Base-by-base conservation (phyloP, 345 rosid genomes). In the Ceriops tagal region DNA sequence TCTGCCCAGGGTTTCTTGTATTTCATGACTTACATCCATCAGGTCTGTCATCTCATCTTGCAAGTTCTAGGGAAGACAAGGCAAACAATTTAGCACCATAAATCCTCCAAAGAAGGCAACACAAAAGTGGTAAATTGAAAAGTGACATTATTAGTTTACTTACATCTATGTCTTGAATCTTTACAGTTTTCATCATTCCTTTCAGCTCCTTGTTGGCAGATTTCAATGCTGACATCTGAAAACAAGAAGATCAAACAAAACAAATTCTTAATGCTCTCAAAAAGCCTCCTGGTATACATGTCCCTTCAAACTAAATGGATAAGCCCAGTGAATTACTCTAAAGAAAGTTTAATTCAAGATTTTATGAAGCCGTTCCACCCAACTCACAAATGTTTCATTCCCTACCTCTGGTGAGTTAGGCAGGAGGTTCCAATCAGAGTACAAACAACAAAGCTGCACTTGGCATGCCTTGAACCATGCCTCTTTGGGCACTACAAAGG, bases 31-130 rank as follows among this genome's bases (percentile, higher is more conserved):
- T 69, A 84, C 93, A 78, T 96, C 99, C 99, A 96, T 92, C 58
- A 93, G 73, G 84, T 93, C 99, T 93, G 85, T 87, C 99, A 96
- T 96, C 82, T 96, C 99, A 81, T 96, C 99, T 92, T 96, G 99
- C 83, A 96, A 79, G 76, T 85, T 96, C 99, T 96, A 73, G 62
- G 74, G 18, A 37, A 11, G 21, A 59, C 61, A 83, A 43, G 21
- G 53, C 30, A 37, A 32, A 53, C 22, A 49, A 20, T 49, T 72
- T 27, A 20, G 66, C 58, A 64, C 31, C 53, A 63, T 28, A 73
- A 26, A 58, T 58, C 65, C 59, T 47, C 37, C 8, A 26, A 55
- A 68, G 20, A 69, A 60, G n/a, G 5, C 8, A 75, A 47, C 53
- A 61, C 37, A 16, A 30, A 66, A 66, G 19, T 22, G 8, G 28